Evolutionary conservation across 805 yeast species (phyloP), one percentile per base, ranked within the genome.

Genomic region (Hanseniaspora valbyensis): DNA sequence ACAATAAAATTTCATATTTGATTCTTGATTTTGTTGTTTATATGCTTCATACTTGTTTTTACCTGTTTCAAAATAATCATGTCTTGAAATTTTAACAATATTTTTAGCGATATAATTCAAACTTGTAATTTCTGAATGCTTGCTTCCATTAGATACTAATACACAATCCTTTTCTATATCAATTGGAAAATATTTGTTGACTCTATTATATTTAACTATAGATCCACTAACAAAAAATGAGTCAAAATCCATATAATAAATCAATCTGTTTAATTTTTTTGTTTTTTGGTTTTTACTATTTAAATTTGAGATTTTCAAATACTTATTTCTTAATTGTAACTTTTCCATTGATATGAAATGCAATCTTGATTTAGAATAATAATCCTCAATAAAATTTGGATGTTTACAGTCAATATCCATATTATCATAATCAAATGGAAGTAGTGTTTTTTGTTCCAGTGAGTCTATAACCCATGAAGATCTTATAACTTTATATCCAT

Each of bases 221-320:
- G 96, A 83, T 0, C 83, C 96, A 0, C 94, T 74, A 2, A 89
- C 96, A 66, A 90, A 90, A 59, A 92, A 90, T 56, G 95, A 87
- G 63, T 90, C 98, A 63, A 88, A 90, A 62, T 90, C 98, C 30
- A 90, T 72, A 62, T 90, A 96, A 50, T 89, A 61, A 9, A 89
- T 75, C 1, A 73, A 36, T 37, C 44, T 42, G n/a, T 18, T 29
- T 12, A n/a, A 9, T 3, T 10, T 32, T 32, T 32, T 32, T n/a
- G n/a, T n/a, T n/a, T n/a, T n/a, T n/a, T n/a, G n/a, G n/a, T n/a
- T n/a, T 18, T 16, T 22, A 10, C 14, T 19, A 29, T 26, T 34
- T 16, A 29, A 12, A 36, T 12, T 25, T 29, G 33, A 39, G 3
- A 44, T 42, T 36, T 51, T 50, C 36, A 82, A 69, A 59, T 83